Base-by-base conservation (phyloP, 2,329 filamentous ascomycete genomes). In the Aspergillus niger region DNA sequence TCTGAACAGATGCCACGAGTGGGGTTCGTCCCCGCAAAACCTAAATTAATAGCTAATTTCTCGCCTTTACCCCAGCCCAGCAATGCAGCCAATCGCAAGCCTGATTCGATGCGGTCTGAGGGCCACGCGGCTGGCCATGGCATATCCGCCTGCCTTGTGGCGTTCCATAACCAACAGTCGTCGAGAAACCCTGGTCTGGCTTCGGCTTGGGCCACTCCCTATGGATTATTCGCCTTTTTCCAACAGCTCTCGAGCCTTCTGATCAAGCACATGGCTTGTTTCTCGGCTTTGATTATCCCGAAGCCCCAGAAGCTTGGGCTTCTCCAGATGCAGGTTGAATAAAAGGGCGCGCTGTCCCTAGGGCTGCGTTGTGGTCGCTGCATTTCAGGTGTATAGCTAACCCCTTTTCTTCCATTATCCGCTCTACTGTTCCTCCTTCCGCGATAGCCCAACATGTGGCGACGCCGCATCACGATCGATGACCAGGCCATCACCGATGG, bases 401-500 rank as follows among this genome's bases (percentile, higher is more conserved):
- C 28, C 24, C 47, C 6, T 32, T 17, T n/a, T 15, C 3, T 17
- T 17, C 15, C 8, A 13, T 17, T 22, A 8, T 11, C 15, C 3
- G 2, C 11, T 10, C 17, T 44, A 22, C 10, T 2, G 3, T 3
- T 28, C 44, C 11, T n/a, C 30, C 24, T 30, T 11, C 10, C 8
- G 8, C 3, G 3, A 17, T 13, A 17, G 13, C 8, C 30, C 24
- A 50, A 13, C 24, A 17, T 50, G 47, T 50, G 47, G 47, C 47
- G 47, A 32, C 47, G 47, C 7, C 15, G 26, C 5, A 50, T 50
- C 8, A 50, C 47, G 2, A 50, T 50, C 28, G 47, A 50, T 32
- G 47, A 50, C 47, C n/a, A 20, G 15, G 47, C 47, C 47, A 50
- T 50, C 8, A 50, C 47, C n/a, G 47, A 50, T 32, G 47, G 47